A percentile compares a stretch with the other conserved stretches of the same genome.
These are phyloP conservation scores for Amoebophrya sp. DNA, from an alignment of 169 alveolate genomes.

Conservation along the genomic window DNA sequence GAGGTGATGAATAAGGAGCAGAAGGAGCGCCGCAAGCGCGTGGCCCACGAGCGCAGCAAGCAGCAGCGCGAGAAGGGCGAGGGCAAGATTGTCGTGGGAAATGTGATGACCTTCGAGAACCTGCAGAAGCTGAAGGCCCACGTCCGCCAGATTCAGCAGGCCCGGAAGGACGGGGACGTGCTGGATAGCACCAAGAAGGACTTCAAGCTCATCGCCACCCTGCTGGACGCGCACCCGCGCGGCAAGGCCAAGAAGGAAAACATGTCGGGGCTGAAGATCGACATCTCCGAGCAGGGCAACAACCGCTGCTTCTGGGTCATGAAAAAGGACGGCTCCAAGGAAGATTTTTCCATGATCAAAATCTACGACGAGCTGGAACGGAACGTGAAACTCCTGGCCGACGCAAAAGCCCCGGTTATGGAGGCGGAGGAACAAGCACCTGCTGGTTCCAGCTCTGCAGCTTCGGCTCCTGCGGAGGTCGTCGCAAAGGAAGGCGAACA, in stretches of 20 bases:
- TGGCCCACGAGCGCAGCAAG: background rate
- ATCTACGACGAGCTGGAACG: background rate
- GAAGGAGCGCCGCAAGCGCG: background rate
- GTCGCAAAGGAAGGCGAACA: no score
- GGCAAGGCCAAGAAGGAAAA: background rate
- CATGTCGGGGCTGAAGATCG: background rate
- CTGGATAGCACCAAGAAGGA: background rate
- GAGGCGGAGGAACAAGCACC: no score
- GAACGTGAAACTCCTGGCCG: no score
- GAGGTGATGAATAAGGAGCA: background rate
- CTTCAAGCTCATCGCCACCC: background rate
- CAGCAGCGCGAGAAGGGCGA: background rate
- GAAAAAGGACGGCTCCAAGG: background rate
- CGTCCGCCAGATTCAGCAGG: background rate
- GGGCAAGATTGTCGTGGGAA: background rate
- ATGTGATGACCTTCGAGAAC: background rate
- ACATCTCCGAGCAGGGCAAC: background rate
- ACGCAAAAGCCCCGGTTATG: no score
- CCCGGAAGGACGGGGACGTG: background rate
- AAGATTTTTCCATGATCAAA: background rate
- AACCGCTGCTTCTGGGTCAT: background rate
- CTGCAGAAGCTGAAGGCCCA: background rate
- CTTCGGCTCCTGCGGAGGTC: no score
- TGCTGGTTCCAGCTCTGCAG: no score
- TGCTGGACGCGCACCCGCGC: background rate